Evolutionary conservation across 352 stramenopile species (phyloP).

Genomic region (Peronosclerospora sorghi): DNA sequence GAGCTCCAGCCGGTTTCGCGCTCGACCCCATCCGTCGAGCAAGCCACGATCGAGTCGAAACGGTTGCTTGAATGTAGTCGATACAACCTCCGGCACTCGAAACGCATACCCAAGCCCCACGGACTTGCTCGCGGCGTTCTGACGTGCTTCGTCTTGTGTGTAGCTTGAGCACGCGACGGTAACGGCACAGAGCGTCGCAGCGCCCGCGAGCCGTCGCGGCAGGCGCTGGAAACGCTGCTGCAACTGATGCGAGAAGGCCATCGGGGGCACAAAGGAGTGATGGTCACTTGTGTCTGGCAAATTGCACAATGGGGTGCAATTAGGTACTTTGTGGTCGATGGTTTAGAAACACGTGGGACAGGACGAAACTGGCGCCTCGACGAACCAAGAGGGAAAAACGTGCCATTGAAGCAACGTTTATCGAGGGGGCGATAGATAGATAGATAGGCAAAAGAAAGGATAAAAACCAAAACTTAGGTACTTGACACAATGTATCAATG

Average conservation of each 20-base stretch:
- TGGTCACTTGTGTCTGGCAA: conserved; percentile 8
- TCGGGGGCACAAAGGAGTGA: not conserved
- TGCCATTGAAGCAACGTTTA: too few species aligned
- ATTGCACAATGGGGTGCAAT: conserved; percentile 9
- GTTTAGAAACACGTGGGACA: not conserved
- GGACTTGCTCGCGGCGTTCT: conserved; percentile 5
- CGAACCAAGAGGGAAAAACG: too few species aligned
- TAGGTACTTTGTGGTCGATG: not conserved
- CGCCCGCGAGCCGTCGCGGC: conserved; percentile 14
- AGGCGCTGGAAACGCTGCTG: conserved; percentile 10
- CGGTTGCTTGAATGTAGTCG: conserved; percentile 6
- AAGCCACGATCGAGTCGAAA: not conserved
- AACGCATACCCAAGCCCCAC: conserved; percentile 3
- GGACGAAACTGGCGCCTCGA: not conserved
- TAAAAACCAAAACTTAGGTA: too few species aligned
- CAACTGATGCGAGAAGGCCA: conserved; percentile 12
- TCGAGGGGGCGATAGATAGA: too few species aligned
- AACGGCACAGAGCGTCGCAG: conserved; percentile 11
- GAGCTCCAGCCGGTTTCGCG: conserved; percentile 18
- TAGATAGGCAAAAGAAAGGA: too few species aligned
- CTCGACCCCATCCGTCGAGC: conserved; percentile 7
- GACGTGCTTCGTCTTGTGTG: conserved; percentile 3
- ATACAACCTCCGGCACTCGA: conserved; percentile 6
- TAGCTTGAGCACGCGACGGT: conserved; percentile 6
- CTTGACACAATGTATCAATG: too few species aligned